A percentile compares a stretch with the other conserved stretches of the same genome.
phyloP scores from a whole-genome alignment of 2,329 filamentous ascomycete genomes.

The Colletotrichum magnum region DNA sequence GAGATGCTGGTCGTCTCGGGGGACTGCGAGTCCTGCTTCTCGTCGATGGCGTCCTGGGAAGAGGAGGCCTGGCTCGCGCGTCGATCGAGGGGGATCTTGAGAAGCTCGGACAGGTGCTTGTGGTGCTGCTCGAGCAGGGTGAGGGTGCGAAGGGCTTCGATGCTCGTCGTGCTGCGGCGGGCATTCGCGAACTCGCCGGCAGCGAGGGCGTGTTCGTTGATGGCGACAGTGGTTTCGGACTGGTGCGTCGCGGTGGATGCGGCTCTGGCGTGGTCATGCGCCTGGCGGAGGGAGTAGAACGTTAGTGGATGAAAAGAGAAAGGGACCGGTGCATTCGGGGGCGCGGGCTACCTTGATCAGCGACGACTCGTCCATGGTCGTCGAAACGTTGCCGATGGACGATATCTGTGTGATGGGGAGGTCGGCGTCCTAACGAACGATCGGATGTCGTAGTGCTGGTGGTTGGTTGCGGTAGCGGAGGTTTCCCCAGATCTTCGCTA shows the following conservation, averaged over 20 bases:
- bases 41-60: constrained; percentile 52
- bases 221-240: constrained; percentile 82
- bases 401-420: not conserved
- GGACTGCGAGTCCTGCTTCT: constrained; percentile 50
- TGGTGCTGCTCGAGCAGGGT: constrained; percentile 91
- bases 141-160: constrained; percentile 86
- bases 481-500: constrained; percentile 38
- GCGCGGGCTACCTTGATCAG: constrained; percentile 70
- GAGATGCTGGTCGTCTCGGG: constrained; percentile 16
- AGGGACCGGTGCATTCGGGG: constrained; percentile 44
- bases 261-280: constrained; percentile 90
- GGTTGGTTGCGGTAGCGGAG: constrained; percentile 28
- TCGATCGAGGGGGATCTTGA: constrained; percentile 77
- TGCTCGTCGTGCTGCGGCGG: constrained; percentile 76
- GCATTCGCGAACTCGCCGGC: constrained; percentile 91
- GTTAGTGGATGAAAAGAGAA: not conserved
- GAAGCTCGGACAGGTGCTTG: constrained; percentile 82
- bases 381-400: constrained; percentile 4
- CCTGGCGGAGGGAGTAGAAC: constrained; percentile 61
- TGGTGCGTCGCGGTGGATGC: constrained; percentile 83
- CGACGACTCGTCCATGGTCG: constrained; percentile 77
- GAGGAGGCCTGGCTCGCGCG: constrained; percentile 55
- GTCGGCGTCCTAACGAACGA: not conserved
- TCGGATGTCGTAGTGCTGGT: constrained; percentile 3
- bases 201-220: constrained; percentile 89